A percentile compares a stretch with the other conserved stretches of the same genome.
Evolutionary conservation across 805 yeast species (phyloP).

Genomic region (Pichia pseudocactophila): DNA sequence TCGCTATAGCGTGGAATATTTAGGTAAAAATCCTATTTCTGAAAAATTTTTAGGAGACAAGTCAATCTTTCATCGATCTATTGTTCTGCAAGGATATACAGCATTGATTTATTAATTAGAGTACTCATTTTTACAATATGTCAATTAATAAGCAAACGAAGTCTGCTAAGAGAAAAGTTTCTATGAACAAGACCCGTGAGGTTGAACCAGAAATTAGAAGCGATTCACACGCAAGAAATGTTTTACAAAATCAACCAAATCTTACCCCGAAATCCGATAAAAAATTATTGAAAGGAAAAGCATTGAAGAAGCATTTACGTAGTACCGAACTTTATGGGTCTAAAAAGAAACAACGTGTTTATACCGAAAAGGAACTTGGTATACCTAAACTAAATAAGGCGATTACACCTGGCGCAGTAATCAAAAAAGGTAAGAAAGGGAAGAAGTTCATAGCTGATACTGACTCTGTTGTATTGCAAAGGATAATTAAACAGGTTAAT

Average conservation of each 20-base stretch:
- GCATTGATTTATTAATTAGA: no score
- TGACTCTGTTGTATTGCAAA: conserved; percentile 50
- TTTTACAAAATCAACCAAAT: conserved; percentile 49
- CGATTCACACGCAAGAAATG: conserved; percentile 63
- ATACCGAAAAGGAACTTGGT: conserved; percentile 69
- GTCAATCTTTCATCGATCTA: no score
- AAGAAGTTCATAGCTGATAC: conserved; percentile 69
- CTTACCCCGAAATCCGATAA: conserved; percentile 50
- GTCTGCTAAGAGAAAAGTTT: conserved; percentile 46
- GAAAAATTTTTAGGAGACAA: no score
- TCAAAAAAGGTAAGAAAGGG: conserved; percentile 72
- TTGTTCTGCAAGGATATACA: no score
- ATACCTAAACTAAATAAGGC: conserved; percentile 78
- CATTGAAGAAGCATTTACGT: conserved; percentile 59
- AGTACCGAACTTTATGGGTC: conserved; percentile 61
- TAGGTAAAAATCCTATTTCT: no score
- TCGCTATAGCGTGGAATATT: no score
- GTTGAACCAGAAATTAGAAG: conserved; percentile 58
- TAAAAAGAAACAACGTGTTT: conserved; percentile 44
- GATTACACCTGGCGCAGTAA: conserved; percentile 71
- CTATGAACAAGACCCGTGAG: conserved; percentile 45
- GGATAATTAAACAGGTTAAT: conserved; percentile 73
- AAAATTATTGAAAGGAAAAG: conserved; percentile 38
- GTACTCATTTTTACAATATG: no score
- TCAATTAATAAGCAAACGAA: conserved; percentile 38